Base-by-base conservation (phyloP, 306 rosid species). In the Lathyrus sativus region DNA sequence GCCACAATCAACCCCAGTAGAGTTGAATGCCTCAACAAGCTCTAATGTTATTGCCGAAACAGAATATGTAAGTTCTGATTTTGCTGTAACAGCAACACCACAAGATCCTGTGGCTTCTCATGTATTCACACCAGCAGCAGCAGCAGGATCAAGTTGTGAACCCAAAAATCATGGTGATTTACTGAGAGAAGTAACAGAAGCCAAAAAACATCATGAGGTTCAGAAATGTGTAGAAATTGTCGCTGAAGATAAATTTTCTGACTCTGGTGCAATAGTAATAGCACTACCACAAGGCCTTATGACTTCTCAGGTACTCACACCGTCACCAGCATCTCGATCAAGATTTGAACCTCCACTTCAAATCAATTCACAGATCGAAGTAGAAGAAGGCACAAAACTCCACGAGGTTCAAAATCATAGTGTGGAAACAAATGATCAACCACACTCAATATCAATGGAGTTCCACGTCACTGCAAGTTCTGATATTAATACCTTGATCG, bases 391-490 rank as follows among this genome's bases (percentile, higher is more conserved):
- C 17, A 44, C 10, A 49, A 33, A 10, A 14, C 6, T 24, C 63
- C 3, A 5, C 12, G 50, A 43, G 59, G 26, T 55, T 74, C 60
- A 28, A 26, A 55, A 31, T 55, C 18, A 6, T 44, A 24, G 2
- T 6, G 19, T 33, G 31, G 43, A 55, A 31, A 18, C 29, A 45
- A 56, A 14, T 19, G 50, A 6, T 66, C 73, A 31, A 37, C 48
- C 72, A 19, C 65, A 24, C 39, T n/a, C 69, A 61, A 37, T 57
- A 6, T 28, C 58, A 11, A 29, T 15, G 46, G 57, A 70, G 66
- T 29, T 42, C 5, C 15, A 74, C 17, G 33, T 35, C 7, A 3
- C 4, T 19, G 58, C 60, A 8, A 49, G 22, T 41, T 74, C 67
- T 56, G 37, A 22, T 19, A 43, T 33, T 45, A 33, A 42, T 24